Base-by-base conservation (phyloP, 371 early-diverging fungal species). In the Thermomucor indicae-seudaticae region DNA sequence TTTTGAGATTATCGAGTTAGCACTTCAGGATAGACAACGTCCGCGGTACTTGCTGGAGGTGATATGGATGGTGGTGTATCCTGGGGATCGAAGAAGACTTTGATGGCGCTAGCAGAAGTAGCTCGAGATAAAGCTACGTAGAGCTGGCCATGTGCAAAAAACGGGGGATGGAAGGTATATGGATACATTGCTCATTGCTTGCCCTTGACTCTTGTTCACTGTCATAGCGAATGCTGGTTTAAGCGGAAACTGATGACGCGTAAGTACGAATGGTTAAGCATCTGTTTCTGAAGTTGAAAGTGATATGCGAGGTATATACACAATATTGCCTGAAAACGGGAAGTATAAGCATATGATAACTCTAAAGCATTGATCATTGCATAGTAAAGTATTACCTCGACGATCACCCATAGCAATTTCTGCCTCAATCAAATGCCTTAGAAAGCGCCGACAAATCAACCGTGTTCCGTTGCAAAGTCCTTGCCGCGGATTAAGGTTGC, bases 391-490 rank as follows among this genome's bases (percentile, higher is more conserved):
- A 8, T 16, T 27, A 23, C 48, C 48, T 12, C 19, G 23, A 32
- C 39, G 37, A 3, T 38, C 22, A 4, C 55, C 60, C n/a, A 27
- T 40, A 12, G 39, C 40, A n/a, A 60, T 51, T 12, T 32, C 50
- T 6, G 51, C 55, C 45, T 50, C 51, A n/a, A 59, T 53, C 1
- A 59, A 4, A 34, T 51, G 22, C 17, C 28, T 19, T 3, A 19
- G 20, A 4, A 60, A 32, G 5, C 20, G 38, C 23, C 53, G 29
- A 7, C 41, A 38, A 32, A 64, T 62, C 4, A 67, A 51, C 10
- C 55, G 27, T 16, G 62, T 65, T 6, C 65, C 60, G 47, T 65
- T 63, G 55, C 65, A 67, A 7, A 67, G 49, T 12, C 64, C 61
- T 8, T 29, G 12, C 8, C 27, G 24, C 3, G 55, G 58, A 27